Evolutionary conservation across 1,139 yeast species (phyloP).

Genomic region (Taiozyma onychis): DNA sequence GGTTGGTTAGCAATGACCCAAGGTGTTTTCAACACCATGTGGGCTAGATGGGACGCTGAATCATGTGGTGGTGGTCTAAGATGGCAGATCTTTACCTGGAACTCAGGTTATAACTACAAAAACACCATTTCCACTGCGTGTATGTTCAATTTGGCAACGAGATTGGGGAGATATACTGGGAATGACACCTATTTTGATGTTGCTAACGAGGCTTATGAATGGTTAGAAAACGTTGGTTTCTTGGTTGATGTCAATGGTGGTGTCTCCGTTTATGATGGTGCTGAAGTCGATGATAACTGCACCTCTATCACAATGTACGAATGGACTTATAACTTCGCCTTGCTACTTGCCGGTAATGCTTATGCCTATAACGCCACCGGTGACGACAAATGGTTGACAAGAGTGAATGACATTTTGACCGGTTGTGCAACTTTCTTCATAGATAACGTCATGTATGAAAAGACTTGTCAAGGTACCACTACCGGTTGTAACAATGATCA

Average conservation of each 20-base stretch:
- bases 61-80: constrained; percentile 60
- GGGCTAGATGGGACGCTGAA: constrained; percentile 49
- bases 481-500: constrained; percentile 54
- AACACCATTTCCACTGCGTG: constrained; percentile 64
- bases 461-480: constrained; percentile 40
- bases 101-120: constrained; percentile 60
- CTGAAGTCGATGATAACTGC: constrained; percentile 45
- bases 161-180: constrained; percentile 55
- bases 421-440: constrained; percentile 40
- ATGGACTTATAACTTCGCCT: constrained; percentile 64
- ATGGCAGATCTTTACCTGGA: constrained; percentile 71
- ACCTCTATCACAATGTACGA: constrained; percentile 40
- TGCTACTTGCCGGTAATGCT: constrained; percentile 54
- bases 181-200: constrained; percentile 48
- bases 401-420: constrained; percentile 38
- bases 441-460: constrained; percentile 48
- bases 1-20: constrained; percentile 54
- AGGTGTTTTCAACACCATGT: constrained; percentile 53
- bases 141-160: constrained; percentile 54
- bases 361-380: constrained; percentile 52
- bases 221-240: constrained; percentile 50
- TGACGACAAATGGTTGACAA: constrained; percentile 45
- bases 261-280: constrained; percentile 50
- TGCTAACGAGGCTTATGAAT: constrained; percentile 53
- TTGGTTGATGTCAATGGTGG: constrained; percentile 34